A percentile compares a stretch with the other conserved stretches of the same genome.
phyloP scores from a whole-genome alignment of 805 yeast genomes.

The Starmera dryadoides region DNA sequence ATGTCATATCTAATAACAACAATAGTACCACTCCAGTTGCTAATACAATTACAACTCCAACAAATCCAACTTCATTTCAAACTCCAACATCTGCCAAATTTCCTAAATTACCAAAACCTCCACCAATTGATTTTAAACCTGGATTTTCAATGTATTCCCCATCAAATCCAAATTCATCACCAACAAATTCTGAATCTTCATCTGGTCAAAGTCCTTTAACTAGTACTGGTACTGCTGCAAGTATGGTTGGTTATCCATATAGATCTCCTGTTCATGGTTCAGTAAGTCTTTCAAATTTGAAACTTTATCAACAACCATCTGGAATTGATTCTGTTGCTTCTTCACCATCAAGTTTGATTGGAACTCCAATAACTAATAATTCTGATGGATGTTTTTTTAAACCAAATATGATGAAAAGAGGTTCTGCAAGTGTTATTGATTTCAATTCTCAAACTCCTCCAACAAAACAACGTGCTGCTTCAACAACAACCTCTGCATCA shows the following conservation, averaged over 20 bases:
- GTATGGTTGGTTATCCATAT: neutral
- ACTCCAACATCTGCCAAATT: slow-evolving; percentile 15
- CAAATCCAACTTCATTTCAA: slow-evolving; percentile 8
- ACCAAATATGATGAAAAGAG: neutral
- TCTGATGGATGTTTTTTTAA: neutral
- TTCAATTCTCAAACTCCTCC: neutral
- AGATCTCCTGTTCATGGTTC: neutral
- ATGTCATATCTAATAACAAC: neutral
- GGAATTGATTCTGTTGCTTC: neutral
- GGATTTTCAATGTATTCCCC: slow-evolving; percentile 12
- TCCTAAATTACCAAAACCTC: slow-evolving; percentile 15
- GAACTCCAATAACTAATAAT: neutral
- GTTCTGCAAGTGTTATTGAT: neutral
- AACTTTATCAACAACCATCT: slow-evolving; percentile 9
- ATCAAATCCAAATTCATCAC: slow-evolving; percentile 10
- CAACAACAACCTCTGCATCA: neutral
- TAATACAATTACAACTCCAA: slow-evolving; percentile 9
- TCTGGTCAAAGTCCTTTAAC: slow-evolving; percentile 15
- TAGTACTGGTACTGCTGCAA: neutral
- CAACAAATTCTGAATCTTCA: slow-evolving; percentile 15
- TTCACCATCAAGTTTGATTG: neutral
- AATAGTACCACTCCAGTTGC: neutral
- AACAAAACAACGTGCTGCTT: neutral
- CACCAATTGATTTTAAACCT: slow-evolving; percentile 11
- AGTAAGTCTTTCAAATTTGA: slow-evolving; percentile 4